phyloP scores from a whole-genome alignment of 2,329 filamentous ascomycete species.

The Bipolaris sorokiniana region DNA sequence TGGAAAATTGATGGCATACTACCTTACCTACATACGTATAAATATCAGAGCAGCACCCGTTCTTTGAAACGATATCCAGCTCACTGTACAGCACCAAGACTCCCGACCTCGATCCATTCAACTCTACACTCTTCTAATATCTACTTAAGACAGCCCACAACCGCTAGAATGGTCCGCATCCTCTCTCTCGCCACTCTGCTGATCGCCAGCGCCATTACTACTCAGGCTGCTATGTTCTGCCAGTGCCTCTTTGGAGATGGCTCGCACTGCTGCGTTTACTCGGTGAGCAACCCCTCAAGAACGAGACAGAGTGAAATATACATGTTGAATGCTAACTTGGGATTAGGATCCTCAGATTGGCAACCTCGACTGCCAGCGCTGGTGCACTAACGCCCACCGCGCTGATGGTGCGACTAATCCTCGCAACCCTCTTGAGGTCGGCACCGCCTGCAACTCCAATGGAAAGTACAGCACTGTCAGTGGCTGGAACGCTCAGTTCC shows the following conservation, averaged over 20 bases:
- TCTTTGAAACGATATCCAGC: neutral
- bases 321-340: neutral
- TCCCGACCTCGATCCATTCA: neutral
- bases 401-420: slow-evolving; percentile 3
- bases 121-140: neutral
- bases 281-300: neutral
- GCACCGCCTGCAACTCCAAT: slow-evolving; percentile 4
- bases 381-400: slow-evolving; percentile 10
- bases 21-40: neutral
- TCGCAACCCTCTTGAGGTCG: slow-evolving; percentile 8
- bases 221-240: slow-evolving; percentile 8
- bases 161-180: slow-evolving; percentile 10
- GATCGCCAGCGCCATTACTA: slow-evolving; percentile 3
- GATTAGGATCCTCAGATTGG: slow-evolving; percentile 1
- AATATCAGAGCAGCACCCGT: neutral
- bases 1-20: neutral
- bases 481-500: slow-evolving; percentile 8
- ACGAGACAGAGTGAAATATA: neutral
- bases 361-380: slow-evolving; percentile 10
- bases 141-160: neutral
- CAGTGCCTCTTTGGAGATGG: slow-evolving; percentile 8
- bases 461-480: slow-evolving; percentile 10
- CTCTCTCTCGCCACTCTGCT: slow-evolving; percentile 6
- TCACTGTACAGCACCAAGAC: neutral
- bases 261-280: slow-evolving; percentile 11